A percentile compares a stretch with the other conserved stretches of the same genome.
phyloP scores from a whole-genome alignment of 768 basidiomycete genomes.

The Tricholoma saponaceum region DNA sequence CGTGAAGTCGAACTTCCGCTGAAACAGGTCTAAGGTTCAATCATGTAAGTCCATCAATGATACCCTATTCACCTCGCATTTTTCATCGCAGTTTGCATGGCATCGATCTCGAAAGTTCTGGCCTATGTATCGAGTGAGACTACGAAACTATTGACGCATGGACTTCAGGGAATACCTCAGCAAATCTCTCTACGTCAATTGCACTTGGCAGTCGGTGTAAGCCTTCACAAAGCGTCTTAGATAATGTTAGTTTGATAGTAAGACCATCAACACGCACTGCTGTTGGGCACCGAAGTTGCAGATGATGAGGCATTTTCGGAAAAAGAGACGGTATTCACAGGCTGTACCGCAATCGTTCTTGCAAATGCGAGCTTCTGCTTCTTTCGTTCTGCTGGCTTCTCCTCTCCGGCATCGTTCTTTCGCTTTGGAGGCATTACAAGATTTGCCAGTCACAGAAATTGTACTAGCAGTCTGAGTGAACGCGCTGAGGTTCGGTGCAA shows the following conservation, averaged over 20 bases:
- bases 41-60: not conserved
- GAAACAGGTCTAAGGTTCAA: constrained; percentile 1
- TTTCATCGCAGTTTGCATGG: constrained; percentile 88
- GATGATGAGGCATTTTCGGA: constrained; percentile 32
- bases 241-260: not conserved
- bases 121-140: constrained; percentile 44
- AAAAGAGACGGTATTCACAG: constrained; percentile 15
- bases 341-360: constrained; percentile 65
- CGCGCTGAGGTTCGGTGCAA: no score
- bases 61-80: constrained; percentile 52
- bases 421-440: constrained; percentile 33
- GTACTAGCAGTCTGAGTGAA: no score
- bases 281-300: constrained; percentile 32
- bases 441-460: not conserved
- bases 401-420: constrained; percentile 23
- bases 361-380: constrained; percentile 62
- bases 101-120: constrained; percentile 82
- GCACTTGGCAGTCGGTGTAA: constrained; percentile 61
- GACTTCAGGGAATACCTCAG: constrained; percentile 51
- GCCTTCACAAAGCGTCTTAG: constrained; percentile 31
- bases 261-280: constrained; percentile 19
- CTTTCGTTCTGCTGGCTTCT: constrained; percentile 53
- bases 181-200: constrained; percentile 86
- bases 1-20: constrained; percentile 73
- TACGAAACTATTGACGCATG: not conserved